These are phyloP conservation scores for Ustilago xerochloae DNA, from an alignment of 1,284 basidiomycete genomes.

Conservation along the genomic window DNA sequence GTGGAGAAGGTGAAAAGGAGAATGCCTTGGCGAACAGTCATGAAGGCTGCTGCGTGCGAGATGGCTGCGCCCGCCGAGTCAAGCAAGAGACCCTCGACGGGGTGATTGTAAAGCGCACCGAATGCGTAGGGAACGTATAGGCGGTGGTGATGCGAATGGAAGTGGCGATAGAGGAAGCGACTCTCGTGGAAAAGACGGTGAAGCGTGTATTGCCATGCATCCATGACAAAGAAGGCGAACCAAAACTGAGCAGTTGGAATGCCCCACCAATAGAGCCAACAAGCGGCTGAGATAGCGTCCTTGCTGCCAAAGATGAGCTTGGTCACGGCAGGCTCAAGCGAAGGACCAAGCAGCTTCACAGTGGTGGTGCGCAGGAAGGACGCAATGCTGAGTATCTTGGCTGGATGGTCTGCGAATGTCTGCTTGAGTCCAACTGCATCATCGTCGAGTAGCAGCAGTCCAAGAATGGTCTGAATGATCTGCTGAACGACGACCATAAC, in stretches of 20 bases:
- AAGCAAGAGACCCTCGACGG: slow-evolving; percentile 87
- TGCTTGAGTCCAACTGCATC: slow-evolving; percentile 61
- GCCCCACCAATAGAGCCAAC: slow-evolving; percentile 92
- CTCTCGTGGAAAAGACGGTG: slow-evolving; percentile 92
- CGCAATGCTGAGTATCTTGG: slow-evolving; percentile 35
- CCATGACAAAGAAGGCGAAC: slow-evolving; percentile 88
- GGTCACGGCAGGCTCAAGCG: slow-evolving; percentile 9
- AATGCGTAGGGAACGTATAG: slow-evolving; percentile 97
- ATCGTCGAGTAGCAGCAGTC: slow-evolving; percentile 77
- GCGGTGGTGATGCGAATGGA: slow-evolving; percentile 95
- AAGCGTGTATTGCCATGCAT: slow-evolving; percentile 98
- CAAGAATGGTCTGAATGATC: slow-evolving; percentile 82
- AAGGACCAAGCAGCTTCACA: slow-evolving; percentile 16
- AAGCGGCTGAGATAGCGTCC: slow-evolving; percentile 69
- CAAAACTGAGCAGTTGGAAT: slow-evolving; percentile 82
- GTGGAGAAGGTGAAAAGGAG: slow-evolving; percentile 86
- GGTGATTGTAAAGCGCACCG: slow-evolving; percentile 97
- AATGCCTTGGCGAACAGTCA: slow-evolving; percentile 81
- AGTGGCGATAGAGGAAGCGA: slow-evolving; percentile 87
- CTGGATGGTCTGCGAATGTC: slow-evolving; percentile 72
- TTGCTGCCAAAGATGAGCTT: slow-evolving; percentile 38
- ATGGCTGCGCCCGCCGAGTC: slow-evolving; percentile 85
- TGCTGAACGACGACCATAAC: slow-evolving; percentile 86
- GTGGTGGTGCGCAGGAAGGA: slow-evolving; percentile 17
- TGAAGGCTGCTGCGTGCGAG: slow-evolving; percentile 77